Percentiles rank a stretch among this genome's conserved stretches.
These are phyloP conservation scores for Chlamydomonas eustigma DNA, from an alignment of 139 green algal genomes.

Conservation along the genomic window DNA sequence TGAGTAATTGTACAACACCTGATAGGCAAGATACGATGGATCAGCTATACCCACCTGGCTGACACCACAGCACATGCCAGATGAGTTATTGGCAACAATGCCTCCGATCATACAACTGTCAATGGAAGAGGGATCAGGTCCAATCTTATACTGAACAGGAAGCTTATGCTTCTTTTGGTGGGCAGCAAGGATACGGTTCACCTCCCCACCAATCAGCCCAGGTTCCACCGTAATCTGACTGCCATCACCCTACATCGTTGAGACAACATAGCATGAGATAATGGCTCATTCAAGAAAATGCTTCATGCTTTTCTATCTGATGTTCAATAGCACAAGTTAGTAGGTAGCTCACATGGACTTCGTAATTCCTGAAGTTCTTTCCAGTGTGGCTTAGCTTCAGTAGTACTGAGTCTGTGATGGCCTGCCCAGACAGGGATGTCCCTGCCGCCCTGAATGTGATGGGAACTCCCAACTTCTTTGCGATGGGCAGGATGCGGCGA, in stretches of 20 bases:
- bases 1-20: too few relatives aligned
- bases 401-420: conserved; percentile 91
- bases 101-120: conserved; percentile 85
- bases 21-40: too few relatives aligned
- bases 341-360: conserved; percentile 43
- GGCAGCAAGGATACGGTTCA: conserved; percentile 82
- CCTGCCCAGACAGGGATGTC: conserved; percentile 89
- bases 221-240: conserved; percentile 91
- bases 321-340: background rate
- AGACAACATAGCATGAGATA: conserved; percentile 2
- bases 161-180: conserved; percentile 71
- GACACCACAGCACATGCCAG: conserved; percentile 97
- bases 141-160: conserved; percentile 95
- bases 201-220: conserved; percentile 91
- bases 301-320: background rate
- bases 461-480: conserved; percentile 77
- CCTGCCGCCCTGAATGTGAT: conserved; percentile 94
- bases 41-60: conserved; percentile 32
- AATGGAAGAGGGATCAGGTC: conserved; percentile 92
- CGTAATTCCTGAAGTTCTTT: conserved; percentile 92
- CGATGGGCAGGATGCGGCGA: conserved; percentile 79
- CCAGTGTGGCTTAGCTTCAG: conserved; percentile 94
- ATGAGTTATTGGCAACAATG: conserved; percentile 97
- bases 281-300: background rate
- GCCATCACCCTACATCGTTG: conserved; percentile 71